Percentiles rank a stretch among this genome's conserved stretches.
Evolutionary conservation across 2,329 filamentous ascomycete genomes (phyloP).

Genomic region (Trichoderma polysporum): DNA sequence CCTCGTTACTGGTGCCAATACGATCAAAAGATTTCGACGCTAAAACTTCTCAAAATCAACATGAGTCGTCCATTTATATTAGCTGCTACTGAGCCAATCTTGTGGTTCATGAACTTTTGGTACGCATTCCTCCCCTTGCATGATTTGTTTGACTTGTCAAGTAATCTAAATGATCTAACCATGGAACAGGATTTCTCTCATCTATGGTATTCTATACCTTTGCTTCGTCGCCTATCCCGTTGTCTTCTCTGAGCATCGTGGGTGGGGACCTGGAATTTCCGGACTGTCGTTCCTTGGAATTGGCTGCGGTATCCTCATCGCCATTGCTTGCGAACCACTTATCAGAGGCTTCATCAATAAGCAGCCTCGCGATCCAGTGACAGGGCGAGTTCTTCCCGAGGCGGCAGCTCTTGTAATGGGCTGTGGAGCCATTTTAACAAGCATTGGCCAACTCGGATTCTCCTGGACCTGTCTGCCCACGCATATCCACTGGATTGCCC

Average conservation of each 20-base stretch:
- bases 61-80: constrained; percentile 76
- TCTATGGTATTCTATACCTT: constrained; percentile 85
- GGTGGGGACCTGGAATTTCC: constrained; percentile 71
- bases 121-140: constrained; percentile 34
- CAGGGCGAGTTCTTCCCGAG: constrained; percentile 72
- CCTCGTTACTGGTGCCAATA: constrained; percentile 77
- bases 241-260: constrained; percentile 71
- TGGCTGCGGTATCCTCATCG: constrained; percentile 61
- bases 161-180: background rate
- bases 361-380: constrained; percentile 72
- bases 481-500: constrained; percentile 77
- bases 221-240: constrained; percentile 91
- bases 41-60: constrained; percentile 69
- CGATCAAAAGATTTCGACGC: constrained; percentile 67
- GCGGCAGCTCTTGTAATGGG: constrained; percentile 79
- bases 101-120: constrained; percentile 69
- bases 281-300: constrained; percentile 78
- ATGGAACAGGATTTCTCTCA: constrained; percentile 65
- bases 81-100: constrained; percentile 76
- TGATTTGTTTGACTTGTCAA: background rate
- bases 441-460: constrained; percentile 80
- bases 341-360: constrained; percentile 75
- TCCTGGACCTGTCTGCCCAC: constrained; percentile 81
- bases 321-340: constrained; percentile 66
- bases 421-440: constrained; percentile 71